These are phyloP conservation scores for Pholiota adiposa DNA, from an alignment of 1,284 basidiomycete genomes.

Conservation along the genomic window DNA sequence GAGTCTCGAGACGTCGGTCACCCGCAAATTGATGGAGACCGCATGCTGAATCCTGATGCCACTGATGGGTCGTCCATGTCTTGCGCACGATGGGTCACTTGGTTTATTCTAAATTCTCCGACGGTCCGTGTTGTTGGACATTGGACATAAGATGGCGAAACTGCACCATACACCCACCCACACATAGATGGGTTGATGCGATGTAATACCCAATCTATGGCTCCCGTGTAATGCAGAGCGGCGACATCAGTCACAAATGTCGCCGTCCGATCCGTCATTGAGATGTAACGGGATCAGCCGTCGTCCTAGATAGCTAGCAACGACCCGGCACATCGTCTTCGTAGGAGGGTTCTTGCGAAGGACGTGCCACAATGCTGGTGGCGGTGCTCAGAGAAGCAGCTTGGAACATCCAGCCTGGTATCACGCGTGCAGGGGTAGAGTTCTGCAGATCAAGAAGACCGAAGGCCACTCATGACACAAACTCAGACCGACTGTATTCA, in stretches of 20 bases:
- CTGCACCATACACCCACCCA: conserved; percentile 8
- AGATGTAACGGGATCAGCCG: background rate
- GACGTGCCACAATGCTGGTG: conserved; percentile 20
- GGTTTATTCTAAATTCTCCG: conserved; percentile 12
- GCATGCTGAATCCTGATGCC: conserved; percentile 14
- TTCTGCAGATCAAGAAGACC: conserved; percentile 17
- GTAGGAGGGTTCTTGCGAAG: conserved; percentile 17
- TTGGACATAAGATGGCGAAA: conserved; percentile 17
- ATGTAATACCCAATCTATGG: conserved; percentile 13
- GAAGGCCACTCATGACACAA: background rate
- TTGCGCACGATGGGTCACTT: conserved; percentile 7
- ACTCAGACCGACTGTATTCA: background rate
- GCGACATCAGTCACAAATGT: background rate
- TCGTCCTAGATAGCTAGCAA: background rate
- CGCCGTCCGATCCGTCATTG: background rate
- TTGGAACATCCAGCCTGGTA: background rate
- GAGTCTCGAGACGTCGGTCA: conserved; percentile 1
- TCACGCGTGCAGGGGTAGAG: background rate
- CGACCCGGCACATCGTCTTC: conserved; percentile 1
- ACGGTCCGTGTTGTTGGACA: conserved; percentile 13
- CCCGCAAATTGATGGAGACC: conserved; percentile 10
- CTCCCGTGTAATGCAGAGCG: background rate
- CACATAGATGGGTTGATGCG: conserved; percentile 16
- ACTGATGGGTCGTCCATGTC: background rate
- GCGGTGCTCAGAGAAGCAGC: conserved; percentile 22